phyloP scores from a whole-genome alignment of 345 rosid genomes.

The Raphanus sativus region DNA sequence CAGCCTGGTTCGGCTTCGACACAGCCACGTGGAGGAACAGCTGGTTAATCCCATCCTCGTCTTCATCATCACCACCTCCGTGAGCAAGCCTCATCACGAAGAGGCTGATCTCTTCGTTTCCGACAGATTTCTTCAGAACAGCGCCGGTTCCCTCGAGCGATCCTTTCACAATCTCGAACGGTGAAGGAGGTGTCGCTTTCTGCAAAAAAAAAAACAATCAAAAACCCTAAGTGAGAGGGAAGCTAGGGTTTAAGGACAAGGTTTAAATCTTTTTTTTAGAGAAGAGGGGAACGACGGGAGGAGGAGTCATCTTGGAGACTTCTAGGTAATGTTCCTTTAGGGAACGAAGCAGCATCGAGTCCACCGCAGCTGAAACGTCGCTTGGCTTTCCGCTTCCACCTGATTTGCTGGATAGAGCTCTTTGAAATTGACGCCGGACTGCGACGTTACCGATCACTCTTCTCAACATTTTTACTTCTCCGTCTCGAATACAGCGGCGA shows the following conservation, averaged over 20 bases:
- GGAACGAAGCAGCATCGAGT: conserved; percentile 79
- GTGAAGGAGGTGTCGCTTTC: conserved; percentile 83
- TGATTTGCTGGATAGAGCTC: conserved; percentile 27
- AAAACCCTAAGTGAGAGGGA: conserved; percentile 16
- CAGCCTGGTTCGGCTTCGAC: conserved; percentile 63
- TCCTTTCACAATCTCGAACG: conserved; percentile 64
- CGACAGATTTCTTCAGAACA: conserved; percentile 60
- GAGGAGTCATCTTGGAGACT: conserved; percentile 87
- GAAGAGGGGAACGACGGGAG: conserved; percentile 54
- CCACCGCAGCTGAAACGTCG: conserved; percentile 53
- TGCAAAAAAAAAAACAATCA: conserved; percentile 35
- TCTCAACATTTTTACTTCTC: conserved; percentile 42
- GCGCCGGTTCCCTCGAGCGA: conserved; percentile 71
- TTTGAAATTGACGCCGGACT: conserved; percentile 43
- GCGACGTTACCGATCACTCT: conserved; percentile 41
- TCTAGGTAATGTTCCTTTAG: conserved; percentile 90
- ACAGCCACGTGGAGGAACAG: conserved; percentile 82
- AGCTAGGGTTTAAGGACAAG: conserved; percentile 24
- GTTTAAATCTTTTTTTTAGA: not conserved
- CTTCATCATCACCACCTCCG: conserved; percentile 52
- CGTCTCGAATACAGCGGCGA: conserved; percentile 27
- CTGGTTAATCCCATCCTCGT: conserved; percentile 71
- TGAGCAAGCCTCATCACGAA: conserved; percentile 66
- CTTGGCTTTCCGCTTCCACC: conserved; percentile 21
- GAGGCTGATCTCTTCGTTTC: conserved; percentile 68